These are phyloP conservation scores for Fusarium fujikuroi DNA, from an alignment of 2,329 filamentous ascomycete species.

Conservation along the genomic window DNA sequence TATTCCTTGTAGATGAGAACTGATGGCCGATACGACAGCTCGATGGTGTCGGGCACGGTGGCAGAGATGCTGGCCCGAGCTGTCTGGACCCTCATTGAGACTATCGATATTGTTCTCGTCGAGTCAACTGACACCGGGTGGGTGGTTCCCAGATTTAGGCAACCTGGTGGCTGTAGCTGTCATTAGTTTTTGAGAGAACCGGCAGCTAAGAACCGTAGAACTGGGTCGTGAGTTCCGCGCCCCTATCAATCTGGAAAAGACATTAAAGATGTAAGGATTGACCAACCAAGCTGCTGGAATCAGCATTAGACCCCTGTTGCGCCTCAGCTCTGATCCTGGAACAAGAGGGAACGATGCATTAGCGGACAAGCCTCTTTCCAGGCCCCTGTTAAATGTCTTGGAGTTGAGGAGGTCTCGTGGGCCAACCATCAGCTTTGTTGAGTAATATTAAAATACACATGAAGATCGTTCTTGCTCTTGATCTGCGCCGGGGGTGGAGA, in stretches of 20 bases:
- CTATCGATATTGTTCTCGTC: background rate
- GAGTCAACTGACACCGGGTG: constrained; percentile 5
- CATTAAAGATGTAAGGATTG: constrained; percentile 34
- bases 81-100: constrained; percentile 2
- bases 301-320: constrained; percentile 19
- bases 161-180: background rate
- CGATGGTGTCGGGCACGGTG: background rate
- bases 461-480: constrained; percentile 6
- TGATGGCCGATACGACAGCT: background rate
- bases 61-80: constrained; percentile 3
- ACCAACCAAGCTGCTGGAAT: constrained; percentile 34
- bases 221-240: constrained; percentile 3
- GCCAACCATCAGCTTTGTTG: constrained; percentile 17
- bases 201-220: constrained; percentile 3
- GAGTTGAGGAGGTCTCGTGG: constrained; percentile 11
- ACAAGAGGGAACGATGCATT: constrained; percentile 8
- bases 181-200: background rate
- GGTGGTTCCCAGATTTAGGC: background rate
- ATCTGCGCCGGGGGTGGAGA: background rate
- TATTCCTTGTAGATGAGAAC: background rate
- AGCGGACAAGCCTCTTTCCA: constrained; percentile 25
- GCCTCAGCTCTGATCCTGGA: constrained; percentile 29
- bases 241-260: constrained; percentile 39
- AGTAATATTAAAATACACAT: constrained; percentile 11
- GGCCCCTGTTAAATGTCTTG: constrained; percentile 26